Percentiles rank a stretch among this genome's conserved stretches.
Conservation (phyloP, 768 basidiomycete species). For the Macrolepiota albuminosa region DNA sequence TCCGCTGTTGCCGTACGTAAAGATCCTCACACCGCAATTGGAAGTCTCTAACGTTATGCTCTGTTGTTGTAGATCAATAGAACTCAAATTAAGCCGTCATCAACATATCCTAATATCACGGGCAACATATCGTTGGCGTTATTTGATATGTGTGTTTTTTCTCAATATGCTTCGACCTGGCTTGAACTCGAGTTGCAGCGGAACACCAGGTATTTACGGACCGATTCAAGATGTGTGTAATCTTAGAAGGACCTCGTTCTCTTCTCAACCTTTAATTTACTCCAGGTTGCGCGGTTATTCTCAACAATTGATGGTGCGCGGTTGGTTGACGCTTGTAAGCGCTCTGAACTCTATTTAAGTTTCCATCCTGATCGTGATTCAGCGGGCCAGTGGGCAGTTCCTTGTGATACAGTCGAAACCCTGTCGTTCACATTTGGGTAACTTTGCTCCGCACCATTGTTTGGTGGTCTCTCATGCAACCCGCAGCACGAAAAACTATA, state of each 20-base stretch:
- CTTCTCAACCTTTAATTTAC: constrained; percentile 5
- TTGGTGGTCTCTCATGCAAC: background rate
- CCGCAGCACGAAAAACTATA: constrained; percentile 45
- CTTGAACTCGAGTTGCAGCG: constrained; percentile 35
- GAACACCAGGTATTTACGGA: constrained; percentile 67
- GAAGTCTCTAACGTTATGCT: background rate
- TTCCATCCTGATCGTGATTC: background rate
- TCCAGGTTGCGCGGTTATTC: constrained; percentile 64
- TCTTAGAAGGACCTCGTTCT: background rate
- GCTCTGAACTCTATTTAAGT: background rate
- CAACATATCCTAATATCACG: constrained; percentile 59
- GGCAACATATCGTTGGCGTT: constrained; percentile 59
- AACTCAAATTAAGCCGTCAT: constrained; percentile 43
- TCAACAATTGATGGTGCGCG: constrained; percentile 56
- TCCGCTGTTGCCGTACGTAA: constrained; percentile 45
- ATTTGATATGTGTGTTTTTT: constrained; percentile 59
- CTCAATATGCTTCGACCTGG: background rate
- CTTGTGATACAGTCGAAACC: constrained; percentile 55
- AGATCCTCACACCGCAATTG: background rate
- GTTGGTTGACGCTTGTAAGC: constrained; percentile 57
- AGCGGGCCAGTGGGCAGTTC: constrained; percentile 74
- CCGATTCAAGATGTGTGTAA: constrained; percentile 68
- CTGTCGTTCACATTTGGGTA: constrained; percentile 72
- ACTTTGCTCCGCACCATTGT: constrained; percentile 14
- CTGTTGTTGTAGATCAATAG: constrained; percentile 48